Evolutionary conservation across 441 rosid species (phyloP), one percentile per base, ranked within the genome.

Genomic region (Raphanus hybrid): DNA sequence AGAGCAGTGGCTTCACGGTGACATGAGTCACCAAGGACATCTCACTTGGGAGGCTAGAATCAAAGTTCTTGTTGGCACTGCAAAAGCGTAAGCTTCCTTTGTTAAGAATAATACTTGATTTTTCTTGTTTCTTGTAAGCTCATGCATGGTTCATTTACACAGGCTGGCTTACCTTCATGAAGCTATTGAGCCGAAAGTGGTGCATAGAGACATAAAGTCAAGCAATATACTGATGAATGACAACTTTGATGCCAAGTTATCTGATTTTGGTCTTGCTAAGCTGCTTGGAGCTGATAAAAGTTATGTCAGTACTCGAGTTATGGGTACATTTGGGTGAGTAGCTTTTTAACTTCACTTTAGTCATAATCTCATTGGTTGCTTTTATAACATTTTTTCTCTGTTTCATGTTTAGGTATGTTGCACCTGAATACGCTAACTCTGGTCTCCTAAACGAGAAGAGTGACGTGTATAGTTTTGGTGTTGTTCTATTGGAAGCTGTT

Each of bases 401-500:
- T 69, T 23, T 62, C 41, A 79, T 74, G 67, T 78, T 62, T 84
- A 92, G 97, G 57, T 95, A 92, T 71, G 98, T 95, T 59, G 99
- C 99, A 26, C 98, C 99, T 7, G 95, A 95, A 85, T 95, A 95
- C 66, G 98, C 97, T 74, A 91, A 95, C 69, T 90, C 97, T 3
- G 98, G 99, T 64, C 88, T 89, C 79, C 76, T 95, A 71, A 93
- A 93, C 18, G 93, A 91, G 85, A 91, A 85, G 86, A 91, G 96
- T 26, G 96, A 91, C 67, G 96, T 91, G 69, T 91, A 89, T 78
- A 87, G 96, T 82, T 90, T 85, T 70, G 95, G 95, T 15, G 89
- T 90, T 76, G 89, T 90, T 73, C 87, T 95, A 43, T 82, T 95
- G 82, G 98, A 95, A 87, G 98, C 98, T 62, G 85, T 95, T 70